Evolutionary conservation across 805 yeast species (phyloP), one percentile per base, ranked within the genome.

Genomic region (Saturnispora hagleri): DNA sequence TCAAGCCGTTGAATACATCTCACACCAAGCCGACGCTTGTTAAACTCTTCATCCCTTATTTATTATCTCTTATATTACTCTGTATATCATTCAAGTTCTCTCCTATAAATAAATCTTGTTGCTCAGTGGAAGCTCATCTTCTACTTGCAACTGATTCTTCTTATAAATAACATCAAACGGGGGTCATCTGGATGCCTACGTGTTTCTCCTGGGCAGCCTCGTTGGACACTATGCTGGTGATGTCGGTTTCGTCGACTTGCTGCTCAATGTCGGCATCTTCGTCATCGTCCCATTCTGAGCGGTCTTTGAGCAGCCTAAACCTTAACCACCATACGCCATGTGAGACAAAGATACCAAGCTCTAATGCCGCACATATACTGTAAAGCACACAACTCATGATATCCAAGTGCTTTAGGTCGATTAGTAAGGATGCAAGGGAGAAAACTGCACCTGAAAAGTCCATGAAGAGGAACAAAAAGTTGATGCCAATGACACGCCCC

Each of bases 1-100:
- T 60, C 96, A 90, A 73, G 95, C 97, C 55, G 80, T 90, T 57
- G 89, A 89, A 63, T 88, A 88, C 73, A 86, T 91, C 60, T 75
- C 79, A 56, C 78, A 82, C 60, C 86, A 85, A 69, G 77, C 81
- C 38, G 76, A 67, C 57, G 70, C 72, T 10, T 64, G 69, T 57
- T 69, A 58, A 53, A 34, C 38, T 18, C 17, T 27, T 13, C 20
- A 26, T 31, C 38, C 49, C 44, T 22, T 41, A n/a, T 28, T 46
- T 26, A 42, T 41, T 31, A 34, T 40, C 45, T 18, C 34, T 31
- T 31, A 18, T 31, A 34, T 43, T 51, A 40, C 46, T 24, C 48
- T 51, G 43, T 27, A 44, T 51, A 41, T 50, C 40, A 35, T 34
- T 27, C 35, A 33, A 36, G 27, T n/a, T 36, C 33, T 47, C 47